Base-by-base conservation (phyloP, 2,329 filamentous ascomycete genomes). In the Nakataea oryzae region DNA sequence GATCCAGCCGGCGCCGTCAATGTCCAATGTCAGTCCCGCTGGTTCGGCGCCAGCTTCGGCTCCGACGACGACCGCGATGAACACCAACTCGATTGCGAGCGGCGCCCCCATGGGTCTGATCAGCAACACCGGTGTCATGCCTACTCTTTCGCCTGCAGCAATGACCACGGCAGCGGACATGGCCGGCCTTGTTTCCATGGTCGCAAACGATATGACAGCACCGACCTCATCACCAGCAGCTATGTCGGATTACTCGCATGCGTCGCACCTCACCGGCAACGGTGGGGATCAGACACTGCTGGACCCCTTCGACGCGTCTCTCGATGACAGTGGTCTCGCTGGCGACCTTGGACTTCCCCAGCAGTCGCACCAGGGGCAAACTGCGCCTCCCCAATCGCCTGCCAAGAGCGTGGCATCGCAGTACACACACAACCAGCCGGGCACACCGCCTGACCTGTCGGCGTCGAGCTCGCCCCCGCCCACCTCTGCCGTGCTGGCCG, bases 371-470 rank as follows among this genome's bases (percentile, higher is more conserved):
- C 27, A 54, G 30, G 14, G 21, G n/a, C 58, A 17, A 28, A 27
- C 32, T 30, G 59, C 59, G 54, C 21, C 54, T 34, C 63, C 34
- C 61, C 62, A 12, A 61, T 81, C 81, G 12, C 81, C 82, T 1
- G 74, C 79, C 47, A 83, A 80, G 72, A 82, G 79, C 69, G 70
- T 73, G 4, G 70, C 72, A 24, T 82, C 81, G 71, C 78, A 80
- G 62, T 82, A 79, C 71, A 82, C 81, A 1, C 67, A 29, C 54
- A 56, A 68, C 57, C 64, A 68, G 12, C 67, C 68, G 30, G 63
- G 64, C 71, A 83, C 83, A 3, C 82, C 83, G 5, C 84, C 84
- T 1, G 83, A 82, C 64, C 79, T 86, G 32, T 85, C 83, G n/a
- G 79, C 83, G 64, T 83, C 83, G 27, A 82, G 82, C 17, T 86